Percentiles rank a stretch among this genome's conserved stretches.
These are phyloP conservation scores for Cronartium quercuum DNA, from an alignment of 1,284 basidiomycete species.

Conservation along the genomic window DNA sequence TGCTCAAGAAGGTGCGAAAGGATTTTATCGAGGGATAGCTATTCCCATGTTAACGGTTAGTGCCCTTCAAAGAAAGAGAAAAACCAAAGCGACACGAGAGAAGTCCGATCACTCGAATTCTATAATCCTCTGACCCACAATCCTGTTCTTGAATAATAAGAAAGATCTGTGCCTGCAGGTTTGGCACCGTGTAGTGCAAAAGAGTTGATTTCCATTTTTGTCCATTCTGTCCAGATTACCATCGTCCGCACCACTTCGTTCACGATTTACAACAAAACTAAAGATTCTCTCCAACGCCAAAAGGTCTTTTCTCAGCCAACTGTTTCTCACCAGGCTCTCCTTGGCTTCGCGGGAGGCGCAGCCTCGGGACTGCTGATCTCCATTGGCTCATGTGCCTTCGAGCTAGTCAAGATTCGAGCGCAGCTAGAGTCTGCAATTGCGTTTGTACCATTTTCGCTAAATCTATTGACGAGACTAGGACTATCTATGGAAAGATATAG, in stretches of 20 bases:
- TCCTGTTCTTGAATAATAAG: too few species aligned
- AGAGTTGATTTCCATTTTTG: neutral
- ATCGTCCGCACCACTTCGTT: constrained; percentile 33
- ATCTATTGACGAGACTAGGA: neutral
- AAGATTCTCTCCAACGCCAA: constrained; percentile 3
- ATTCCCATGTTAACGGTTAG: constrained; percentile 38
- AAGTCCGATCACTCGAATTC: too few species aligned
- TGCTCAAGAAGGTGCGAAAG: constrained; percentile 30
- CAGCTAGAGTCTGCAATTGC: constrained; percentile 38
- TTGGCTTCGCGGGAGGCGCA: constrained; percentile 29
- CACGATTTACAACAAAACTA: constrained; percentile 33
- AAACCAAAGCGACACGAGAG: too few species aligned
- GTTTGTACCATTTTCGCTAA: constrained; percentile 2
- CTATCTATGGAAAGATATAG: neutral
- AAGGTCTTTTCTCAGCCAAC: constrained; percentile 7
- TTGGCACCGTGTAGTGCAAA: neutral
- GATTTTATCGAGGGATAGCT: constrained; percentile 39
- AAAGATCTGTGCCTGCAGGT: too few species aligned
- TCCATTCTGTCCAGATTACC: constrained; percentile 10
- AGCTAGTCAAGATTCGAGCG: constrained; percentile 35
- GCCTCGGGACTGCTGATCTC: constrained; percentile 34
- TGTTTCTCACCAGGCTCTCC: constrained; percentile 25
- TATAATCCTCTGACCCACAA: too few species aligned
- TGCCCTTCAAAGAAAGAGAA: neutral
- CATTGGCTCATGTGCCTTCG: constrained; percentile 36